Evolutionary conservation across 2,329 filamentous ascomycete genomes (phyloP), one percentile per base, ranked within the genome.

Genomic region (Xenoacremonium recifei): DNA sequence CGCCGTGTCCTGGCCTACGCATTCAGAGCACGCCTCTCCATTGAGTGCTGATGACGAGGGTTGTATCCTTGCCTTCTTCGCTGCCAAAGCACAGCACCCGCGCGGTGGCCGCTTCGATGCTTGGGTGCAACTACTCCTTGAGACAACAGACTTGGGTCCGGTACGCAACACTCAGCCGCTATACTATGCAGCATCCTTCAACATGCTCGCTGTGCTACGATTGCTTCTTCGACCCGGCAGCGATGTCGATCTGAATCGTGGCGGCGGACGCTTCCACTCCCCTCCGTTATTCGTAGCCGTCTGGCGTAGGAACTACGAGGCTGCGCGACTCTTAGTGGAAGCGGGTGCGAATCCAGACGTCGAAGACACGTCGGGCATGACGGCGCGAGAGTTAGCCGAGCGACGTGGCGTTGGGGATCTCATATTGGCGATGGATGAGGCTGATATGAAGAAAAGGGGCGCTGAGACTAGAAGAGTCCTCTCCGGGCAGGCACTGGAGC

Each of bases 181-280:
- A 5, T 57, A 56, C 42, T 57, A 57, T 40, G 54, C 54, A 13
- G 49, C 54, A 3, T 58, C 55, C 6, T 58, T 51, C 47, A 53
- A 57, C 38, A 57, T 57, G 51, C 20, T 48, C 1, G 48, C 49
- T 3, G 41, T 56, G 21, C 38, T 57, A 3, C 40, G 43, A 33
- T 23, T 55, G 5, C 41, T 57, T 10, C 44, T 57, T 1, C 45
- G 43, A 4, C 51, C 48, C 5, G 49, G 48, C 17, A 38, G 46
- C 4, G 44, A 37, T 7, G 40, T 51, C 17, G 48, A 52, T 12
- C 20, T 58, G 16, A 42, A 57, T 10, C 42, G 42, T 9, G 45
- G 37, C 11, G 55, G 49, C 3, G 54, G 55, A 1, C 44, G 54
- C 3, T 56, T 47, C 37, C 35, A 33, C 6, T 56, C 53, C 5